Conservation (phyloP, 129 eudicot genomes). For the Tagetes patula region DNA sequence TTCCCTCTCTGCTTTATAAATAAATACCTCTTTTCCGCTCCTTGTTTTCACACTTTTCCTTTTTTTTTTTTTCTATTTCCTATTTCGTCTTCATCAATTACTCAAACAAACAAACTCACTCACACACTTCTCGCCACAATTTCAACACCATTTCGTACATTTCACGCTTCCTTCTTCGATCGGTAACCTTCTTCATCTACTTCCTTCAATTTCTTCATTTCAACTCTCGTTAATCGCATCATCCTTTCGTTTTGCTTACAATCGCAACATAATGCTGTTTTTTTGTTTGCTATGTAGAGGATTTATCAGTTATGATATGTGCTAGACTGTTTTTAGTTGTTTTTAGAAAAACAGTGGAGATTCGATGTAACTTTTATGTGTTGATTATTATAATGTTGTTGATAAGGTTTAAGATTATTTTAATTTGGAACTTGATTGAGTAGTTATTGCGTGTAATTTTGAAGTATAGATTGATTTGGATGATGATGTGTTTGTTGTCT, state of each 20-base stretch:
- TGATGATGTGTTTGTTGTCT: slow-evolving; percentile 17
- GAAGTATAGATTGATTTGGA: slow-evolving; percentile 15
- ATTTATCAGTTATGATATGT: not conserved
- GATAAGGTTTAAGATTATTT: slow-evolving; percentile 23
- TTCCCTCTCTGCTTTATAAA: slow-evolving; percentile 26
- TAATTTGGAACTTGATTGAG: slow-evolving; percentile 23
- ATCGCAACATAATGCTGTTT: slow-evolving; percentile 9
- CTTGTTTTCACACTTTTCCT: slow-evolving; percentile 31
- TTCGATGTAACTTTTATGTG: slow-evolving; percentile 12
- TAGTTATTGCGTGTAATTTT: slow-evolving; percentile 16
- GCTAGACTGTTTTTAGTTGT: not conserved
- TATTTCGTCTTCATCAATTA: slow-evolving; percentile 24
- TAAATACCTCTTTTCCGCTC: slow-evolving; percentile 33
- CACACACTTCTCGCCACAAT: not conserved
- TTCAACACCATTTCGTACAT: slow-evolving; percentile 34
- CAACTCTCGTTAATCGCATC: not conserved
- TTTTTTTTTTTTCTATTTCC: not conserved
- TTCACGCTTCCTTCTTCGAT: slow-evolving; percentile 36
- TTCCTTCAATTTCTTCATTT: slow-evolving; percentile 14
- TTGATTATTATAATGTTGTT: slow-evolving; percentile 24
- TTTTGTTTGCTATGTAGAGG: slow-evolving; percentile 1
- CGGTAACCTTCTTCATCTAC: slow-evolving; percentile 14
- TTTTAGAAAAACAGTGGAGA: not conserved
- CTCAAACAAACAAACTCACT: slow-evolving; percentile 27
- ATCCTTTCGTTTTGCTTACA: not conserved